phyloP scores from a whole-genome alignment of 805 yeast species.

The Hyphopichia homilentoma region DNA sequence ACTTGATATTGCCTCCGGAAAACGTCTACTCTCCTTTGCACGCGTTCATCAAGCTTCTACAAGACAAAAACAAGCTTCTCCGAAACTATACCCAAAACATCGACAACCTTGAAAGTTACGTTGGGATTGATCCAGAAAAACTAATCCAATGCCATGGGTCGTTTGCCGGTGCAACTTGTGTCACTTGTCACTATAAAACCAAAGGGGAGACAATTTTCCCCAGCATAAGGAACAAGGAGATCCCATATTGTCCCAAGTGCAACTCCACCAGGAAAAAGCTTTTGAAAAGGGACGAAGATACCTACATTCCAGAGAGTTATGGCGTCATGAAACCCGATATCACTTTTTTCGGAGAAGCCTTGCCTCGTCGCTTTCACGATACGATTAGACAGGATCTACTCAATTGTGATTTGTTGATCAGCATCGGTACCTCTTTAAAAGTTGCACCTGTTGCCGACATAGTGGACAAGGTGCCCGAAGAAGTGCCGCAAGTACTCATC shows the following conservation, averaged over 20 bases:
- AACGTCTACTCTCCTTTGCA: slow-evolving; percentile 35
- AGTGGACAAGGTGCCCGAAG: slow-evolving; percentile 28
- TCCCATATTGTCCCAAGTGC: slow-evolving; percentile 53
- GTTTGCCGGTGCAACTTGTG: slow-evolving; percentile 66
- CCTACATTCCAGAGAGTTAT: slow-evolving; percentile 22
- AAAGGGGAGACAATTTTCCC: slow-evolving; percentile 46
- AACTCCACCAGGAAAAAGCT: slow-evolving; percentile 13
- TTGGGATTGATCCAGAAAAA: slow-evolving; percentile 49
- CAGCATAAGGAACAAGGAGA: slow-evolving; percentile 42
- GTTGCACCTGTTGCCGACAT: slow-evolving; percentile 50
- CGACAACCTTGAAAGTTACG: slow-evolving; percentile 44
- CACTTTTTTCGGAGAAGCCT: slow-evolving; percentile 75
- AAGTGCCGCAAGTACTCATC: slow-evolving; percentile 36
- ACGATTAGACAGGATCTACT: slow-evolving; percentile 47
- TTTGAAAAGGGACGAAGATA: slow-evolving; percentile 20
- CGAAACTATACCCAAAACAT: slow-evolving; percentile 44
- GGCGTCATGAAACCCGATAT: slow-evolving; percentile 85
- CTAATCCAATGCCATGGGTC: slow-evolving; percentile 85
- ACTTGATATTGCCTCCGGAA: slow-evolving; percentile 41
- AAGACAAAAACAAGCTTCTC: slow-evolving; percentile 32
- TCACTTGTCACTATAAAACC: slow-evolving; percentile 64
- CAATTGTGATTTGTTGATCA: slow-evolving; percentile 72
- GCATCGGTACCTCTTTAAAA: slow-evolving; percentile 81
- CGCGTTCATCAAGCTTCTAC: slow-evolving; percentile 33
- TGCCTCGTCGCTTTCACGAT: slow-evolving; percentile 43